Base-by-base conservation (phyloP, 306 rosid species). In the Mimosa pudica region DNA sequence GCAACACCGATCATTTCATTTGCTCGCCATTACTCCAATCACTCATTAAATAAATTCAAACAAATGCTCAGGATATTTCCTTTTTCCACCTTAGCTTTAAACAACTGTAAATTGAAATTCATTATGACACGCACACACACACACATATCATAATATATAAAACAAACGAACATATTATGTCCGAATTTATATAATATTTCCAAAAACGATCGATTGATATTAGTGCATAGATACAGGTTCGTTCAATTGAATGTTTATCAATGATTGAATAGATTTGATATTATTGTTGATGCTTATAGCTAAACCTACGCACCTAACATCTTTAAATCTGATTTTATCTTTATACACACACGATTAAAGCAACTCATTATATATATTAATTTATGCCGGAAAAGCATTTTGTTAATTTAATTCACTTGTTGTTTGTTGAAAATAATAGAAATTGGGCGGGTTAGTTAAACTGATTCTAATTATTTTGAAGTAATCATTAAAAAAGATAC, bases 11-110 rank as follows among this genome's bases (percentile, higher is more conserved):
- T 84, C 35, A 80, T 77, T 58, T 80, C 74, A 72, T 41, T 80
- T 84, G 57, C 58, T 77, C 66, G 74, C 84, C 82, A 84, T 77
- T 41, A 84, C 74, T 77, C 63, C 77, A 51, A 65, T 61, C 4
- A 61, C 35, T 80, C 82, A 63, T 35, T 44, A 38, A 55, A 69
- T 64, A 44, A 57, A 32, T 55, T 5, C 8, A 13, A 76, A 48
- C 69, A 81, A 79, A 66, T 76, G 87, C 84, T 81, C 54, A 14
- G 41, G 38, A 47, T 62, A 17, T 55, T 45, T 24, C 6, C 11
- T 38, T 60, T 63, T 70, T 16, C 30, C 30, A 0, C 30, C 30
- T 24, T 24, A 24, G 30, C 30, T 24, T 7, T 11, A 68, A 38
- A 45, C 65, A 62, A 32, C 18, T 32, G 32, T 60, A 10, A 24